These are phyloP conservation scores for Elsinoe necatrix DNA, from an alignment of 2,329 filamentous ascomycete species.

Conservation along the genomic window DNA sequence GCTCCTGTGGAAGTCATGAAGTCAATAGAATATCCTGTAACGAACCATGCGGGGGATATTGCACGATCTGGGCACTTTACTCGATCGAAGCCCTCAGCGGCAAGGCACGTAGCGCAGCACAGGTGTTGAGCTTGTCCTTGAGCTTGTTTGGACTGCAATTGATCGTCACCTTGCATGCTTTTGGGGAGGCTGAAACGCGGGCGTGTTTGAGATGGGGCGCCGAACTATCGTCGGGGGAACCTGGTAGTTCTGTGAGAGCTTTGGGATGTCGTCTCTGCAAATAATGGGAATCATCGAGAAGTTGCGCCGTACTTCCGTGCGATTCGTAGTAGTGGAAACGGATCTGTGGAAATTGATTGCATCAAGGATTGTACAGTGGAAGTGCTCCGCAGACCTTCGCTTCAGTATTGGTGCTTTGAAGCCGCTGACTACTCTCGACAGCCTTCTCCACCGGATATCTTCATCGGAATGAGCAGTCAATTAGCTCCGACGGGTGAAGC, in stretches of 20 bases:
- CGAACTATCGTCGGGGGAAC: conserved; percentile 3
- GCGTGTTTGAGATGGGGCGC: neutral
- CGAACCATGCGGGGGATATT: conserved; percentile 2
- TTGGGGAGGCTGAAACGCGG: neutral
- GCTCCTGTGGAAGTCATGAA: neutral
- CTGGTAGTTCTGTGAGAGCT: neutral
- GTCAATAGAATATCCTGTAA: neutral
- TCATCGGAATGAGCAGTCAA: too few species aligned
- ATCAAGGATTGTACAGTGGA: neutral
- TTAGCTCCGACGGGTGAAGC: too few species aligned
- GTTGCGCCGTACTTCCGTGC: neutral
- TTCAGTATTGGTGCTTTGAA: neutral
- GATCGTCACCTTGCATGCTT: neutral
- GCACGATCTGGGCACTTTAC: conserved; percentile 2
- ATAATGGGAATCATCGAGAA: neutral
- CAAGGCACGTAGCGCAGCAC: neutral
- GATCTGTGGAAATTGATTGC: neutral
- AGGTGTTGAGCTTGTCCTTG: neutral
- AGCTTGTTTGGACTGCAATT: neutral
- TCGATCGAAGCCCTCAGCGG: neutral
- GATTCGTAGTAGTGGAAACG: neutral
- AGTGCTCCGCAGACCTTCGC: neutral
- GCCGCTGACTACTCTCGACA: neutral
- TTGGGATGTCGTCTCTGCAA: neutral
- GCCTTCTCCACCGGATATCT: neutral